Base-by-base conservation (phyloP, 1,139 yeast genomes). In the Neolecta irregularis region DNA sequence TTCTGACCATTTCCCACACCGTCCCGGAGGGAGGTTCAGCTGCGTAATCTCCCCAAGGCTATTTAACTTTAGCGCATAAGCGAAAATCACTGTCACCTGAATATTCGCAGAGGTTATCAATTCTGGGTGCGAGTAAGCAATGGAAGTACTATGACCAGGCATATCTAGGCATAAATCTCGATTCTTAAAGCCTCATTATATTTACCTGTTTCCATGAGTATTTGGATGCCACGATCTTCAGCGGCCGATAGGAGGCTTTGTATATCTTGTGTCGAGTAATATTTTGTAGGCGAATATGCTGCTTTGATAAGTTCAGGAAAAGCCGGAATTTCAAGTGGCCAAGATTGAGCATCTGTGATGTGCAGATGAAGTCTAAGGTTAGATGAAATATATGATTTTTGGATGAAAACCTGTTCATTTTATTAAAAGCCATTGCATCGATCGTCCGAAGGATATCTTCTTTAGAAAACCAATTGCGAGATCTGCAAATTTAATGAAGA, bases 321-420 rank as follows among this genome's bases (percentile, higher is more conserved):
- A 1, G 52, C 36, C 12, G 49, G 43, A 26, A 64, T 43, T 30
- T 54, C 53, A 12, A 65, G 17, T 1, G 71, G 69, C 70, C 70
- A 65, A 22, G 67, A 59, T 40, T 61, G 66, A 6, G 66, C 43
- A 43, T 65, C 71, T 6, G 52, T 55, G 15, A 64, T 43, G 44
- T 65, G 71, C 66, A 67, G 63, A 42, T 65, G 71, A 31, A 65
- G 53, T 1, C 56, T 51, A 42, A n/a, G n/a, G n/a, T n/a, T n/a
- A n/a, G n/a, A n/a, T n/a, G n/a, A n/a, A n/a, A n/a, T n/a, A n/a
- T n/a, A n/a, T n/a, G n/a, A n/a, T n/a, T n/a, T n/a, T n/a, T n/a
- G n/a, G n/a, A n/a, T n/a, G n/a, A n/a, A n/a, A n/a, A n/a, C n/a
- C n/a, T n/a, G n/a, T 65, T 65, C 51, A 65, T 46, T 47, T 65